These are phyloP conservation scores for Alnus glutinosa DNA, from an alignment of 306 rosid species.

Conservation along the genomic window DNA sequence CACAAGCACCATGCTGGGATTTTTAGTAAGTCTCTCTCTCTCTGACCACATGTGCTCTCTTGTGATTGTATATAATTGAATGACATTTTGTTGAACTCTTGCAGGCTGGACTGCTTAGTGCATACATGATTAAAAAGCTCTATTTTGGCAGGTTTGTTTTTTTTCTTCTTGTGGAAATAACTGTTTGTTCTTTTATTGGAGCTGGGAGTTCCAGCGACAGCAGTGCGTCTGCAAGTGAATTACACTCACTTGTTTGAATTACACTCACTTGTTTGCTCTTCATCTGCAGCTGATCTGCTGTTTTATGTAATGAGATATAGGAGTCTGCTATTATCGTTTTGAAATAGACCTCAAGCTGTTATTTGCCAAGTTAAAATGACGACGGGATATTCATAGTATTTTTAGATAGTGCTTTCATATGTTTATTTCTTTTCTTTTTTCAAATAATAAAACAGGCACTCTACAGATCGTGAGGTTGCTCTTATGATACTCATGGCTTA, in stretches of 20 bases:
- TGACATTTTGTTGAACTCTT: conserved; percentile 3
- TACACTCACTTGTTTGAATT: too few species aligned
- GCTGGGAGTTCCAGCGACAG: not conserved
- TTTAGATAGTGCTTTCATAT: not conserved
- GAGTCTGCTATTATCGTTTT: not conserved
- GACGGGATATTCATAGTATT: not conserved
- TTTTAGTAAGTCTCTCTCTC: conserved; percentile 55
- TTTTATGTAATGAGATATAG: not conserved
- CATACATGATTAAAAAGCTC: conserved; percentile 72
- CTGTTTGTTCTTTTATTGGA: conserved; percentile 2
- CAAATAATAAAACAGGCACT: conserved; percentile 57
- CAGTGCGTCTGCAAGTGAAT: too few species aligned
- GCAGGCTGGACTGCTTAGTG: conserved; percentile 89
- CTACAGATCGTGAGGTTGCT: conserved; percentile 96
- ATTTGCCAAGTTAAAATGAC: not conserved
- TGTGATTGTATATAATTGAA: not conserved
- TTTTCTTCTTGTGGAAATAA: conserved; percentile 22
- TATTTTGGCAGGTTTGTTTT: conserved; percentile 81
- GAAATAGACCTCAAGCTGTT: not conserved
- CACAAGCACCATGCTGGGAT: conserved; percentile 77
- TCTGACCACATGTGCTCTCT: conserved; percentile 8
- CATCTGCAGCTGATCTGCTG: not conserved
- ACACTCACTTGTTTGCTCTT: too few species aligned
- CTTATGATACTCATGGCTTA: conserved; percentile 98
- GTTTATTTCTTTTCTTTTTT: conserved; percentile 4